phyloP scores from a whole-genome alignment of 2,329 filamentous ascomycete genomes.

The Botryosphaeria dothidea region DNA sequence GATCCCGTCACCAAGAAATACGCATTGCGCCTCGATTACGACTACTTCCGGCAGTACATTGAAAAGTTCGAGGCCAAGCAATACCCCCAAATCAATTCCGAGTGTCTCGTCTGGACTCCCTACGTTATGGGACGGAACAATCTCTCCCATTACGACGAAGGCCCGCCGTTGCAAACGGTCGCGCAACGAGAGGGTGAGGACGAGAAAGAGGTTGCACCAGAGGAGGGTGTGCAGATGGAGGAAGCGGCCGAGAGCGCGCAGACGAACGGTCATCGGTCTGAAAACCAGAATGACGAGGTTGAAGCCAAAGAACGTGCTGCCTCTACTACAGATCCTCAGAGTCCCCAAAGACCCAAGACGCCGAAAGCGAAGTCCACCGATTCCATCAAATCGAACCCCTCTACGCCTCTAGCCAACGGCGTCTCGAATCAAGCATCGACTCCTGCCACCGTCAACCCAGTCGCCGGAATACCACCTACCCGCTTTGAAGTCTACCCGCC shows the following conservation, averaged over 20 bases:
- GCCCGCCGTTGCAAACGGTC: conserved; percentile 78
- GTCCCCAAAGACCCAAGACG: conserved; percentile 10
- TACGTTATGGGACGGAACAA: conserved; percentile 93
- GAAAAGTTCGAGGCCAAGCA: conserved; percentile 85
- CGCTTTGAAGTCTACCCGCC: conserved; percentile 80
- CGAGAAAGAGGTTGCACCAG: conserved; percentile 43
- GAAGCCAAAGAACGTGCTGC: background rate
- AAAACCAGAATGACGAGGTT: background rate
- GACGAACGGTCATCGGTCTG: conserved; percentile 7
- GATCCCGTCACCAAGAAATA: conserved; percentile 88
- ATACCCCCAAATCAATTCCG: conserved; percentile 80
- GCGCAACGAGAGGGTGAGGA: conserved; percentile 78
- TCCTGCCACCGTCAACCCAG: conserved; percentile 19
- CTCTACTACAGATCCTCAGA: background rate
- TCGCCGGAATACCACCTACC: conserved; percentile 61
- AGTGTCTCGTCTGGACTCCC: conserved; percentile 87
- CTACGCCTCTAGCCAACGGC: conserved; percentile 15
- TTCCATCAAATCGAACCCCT: conserved; percentile 7
- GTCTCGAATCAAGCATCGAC: conserved; percentile 22
- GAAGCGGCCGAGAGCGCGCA: conserved; percentile 5
- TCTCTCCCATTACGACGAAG: conserved; percentile 79
- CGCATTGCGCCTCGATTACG: conserved; percentile 81
- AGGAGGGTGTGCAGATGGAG: conserved; percentile 47
- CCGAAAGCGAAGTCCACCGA: conserved; percentile 1
- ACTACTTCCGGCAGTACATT: conserved; percentile 85